phyloP scores from a whole-genome alignment of 805 yeast species.

The Lipomyces oligophaga region DNA sequence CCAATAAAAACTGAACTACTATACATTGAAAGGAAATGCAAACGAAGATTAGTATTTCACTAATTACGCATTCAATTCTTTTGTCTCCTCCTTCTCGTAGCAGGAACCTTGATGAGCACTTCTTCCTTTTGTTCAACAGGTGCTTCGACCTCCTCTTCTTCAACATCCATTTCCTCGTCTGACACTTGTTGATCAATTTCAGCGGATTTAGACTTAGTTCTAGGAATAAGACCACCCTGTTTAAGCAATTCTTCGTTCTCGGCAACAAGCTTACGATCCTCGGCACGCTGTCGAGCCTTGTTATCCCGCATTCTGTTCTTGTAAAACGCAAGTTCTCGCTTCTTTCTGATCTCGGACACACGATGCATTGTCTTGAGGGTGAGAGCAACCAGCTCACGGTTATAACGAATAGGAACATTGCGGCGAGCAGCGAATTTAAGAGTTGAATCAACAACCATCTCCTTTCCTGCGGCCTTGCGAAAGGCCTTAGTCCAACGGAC shows the following conservation, averaged over 20 bases:
- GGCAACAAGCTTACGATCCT: constrained; percentile 86
- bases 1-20: background rate
- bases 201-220: constrained; percentile 54
- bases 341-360: constrained; percentile 91
- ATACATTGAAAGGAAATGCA: background rate
- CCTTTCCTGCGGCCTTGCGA: constrained; percentile 98
- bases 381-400: constrained; percentile 91
- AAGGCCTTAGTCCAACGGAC: constrained; percentile 92
- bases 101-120: constrained; percentile 24
- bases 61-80: constrained; percentile 1
- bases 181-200: constrained; percentile 46
- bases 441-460: constrained; percentile 94
- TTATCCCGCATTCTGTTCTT: constrained; percentile 99
- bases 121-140: constrained; percentile 18
- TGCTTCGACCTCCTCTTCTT: constrained; percentile 49
- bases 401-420: constrained; percentile 96
- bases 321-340: constrained; percentile 97
- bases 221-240: constrained; percentile 66
- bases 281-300: constrained; percentile 76
- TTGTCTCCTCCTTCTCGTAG: constrained; percentile 14
- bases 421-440: constrained; percentile 95
- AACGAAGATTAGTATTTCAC: constrained; percentile 1
- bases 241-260: constrained; percentile 83
- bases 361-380: constrained; percentile 94
- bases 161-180: constrained; percentile 47